phyloP scores from a whole-genome alignment of 176 grass and related monocot genomes.

The Chloris gayana region DNA sequence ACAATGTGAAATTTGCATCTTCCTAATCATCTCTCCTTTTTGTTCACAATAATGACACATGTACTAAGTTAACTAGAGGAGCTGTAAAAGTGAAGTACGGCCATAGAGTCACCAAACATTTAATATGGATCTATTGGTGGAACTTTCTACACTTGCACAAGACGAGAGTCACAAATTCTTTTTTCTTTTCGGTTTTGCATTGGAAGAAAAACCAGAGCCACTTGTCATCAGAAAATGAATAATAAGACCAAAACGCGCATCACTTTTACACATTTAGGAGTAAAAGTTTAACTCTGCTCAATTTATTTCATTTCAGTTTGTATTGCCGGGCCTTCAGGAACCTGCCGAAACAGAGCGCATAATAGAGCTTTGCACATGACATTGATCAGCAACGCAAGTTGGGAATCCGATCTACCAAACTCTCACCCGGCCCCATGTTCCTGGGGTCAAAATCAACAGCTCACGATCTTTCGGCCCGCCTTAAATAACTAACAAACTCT shows the following conservation, averaged over 20 bases:
- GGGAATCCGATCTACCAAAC: slow-evolving; percentile 64
- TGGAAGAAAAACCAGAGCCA: neutral
- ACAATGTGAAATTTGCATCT: slow-evolving; percentile 18
- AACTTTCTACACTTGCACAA: slow-evolving; percentile 12
- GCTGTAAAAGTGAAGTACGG: slow-evolving; percentile 24
- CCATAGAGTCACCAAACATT: slow-evolving; percentile 8
- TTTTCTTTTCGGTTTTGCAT: too few relatives aligned
- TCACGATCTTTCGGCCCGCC: slow-evolving; percentile 35
- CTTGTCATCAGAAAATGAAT: too few relatives aligned
- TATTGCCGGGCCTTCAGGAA: slow-evolving; percentile 25
- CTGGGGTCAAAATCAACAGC: slow-evolving; percentile 49
- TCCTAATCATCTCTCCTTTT: neutral
- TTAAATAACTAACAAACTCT: slow-evolving; percentile 34
- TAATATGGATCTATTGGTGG: slow-evolving; percentile 7
- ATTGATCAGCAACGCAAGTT: slow-evolving; percentile 50
- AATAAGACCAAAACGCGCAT: neutral
- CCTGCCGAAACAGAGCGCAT: slow-evolving; percentile 28
- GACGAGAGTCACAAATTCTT: neutral
- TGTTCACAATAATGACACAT: slow-evolving; percentile 9
- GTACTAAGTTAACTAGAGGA: slow-evolving; percentile 19
- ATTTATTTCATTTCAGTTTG: neutral
- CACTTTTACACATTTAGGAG: slow-evolving; percentile 4
- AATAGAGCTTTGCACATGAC: slow-evolving; percentile 47
- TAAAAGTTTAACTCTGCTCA: neutral
- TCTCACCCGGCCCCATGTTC: slow-evolving; percentile 32